Percentiles rank a stretch among this genome's conserved stretches.
phyloP scores from a whole-genome alignment of 208 protist genomes.

The Entamoeba histolytica region DNA sequence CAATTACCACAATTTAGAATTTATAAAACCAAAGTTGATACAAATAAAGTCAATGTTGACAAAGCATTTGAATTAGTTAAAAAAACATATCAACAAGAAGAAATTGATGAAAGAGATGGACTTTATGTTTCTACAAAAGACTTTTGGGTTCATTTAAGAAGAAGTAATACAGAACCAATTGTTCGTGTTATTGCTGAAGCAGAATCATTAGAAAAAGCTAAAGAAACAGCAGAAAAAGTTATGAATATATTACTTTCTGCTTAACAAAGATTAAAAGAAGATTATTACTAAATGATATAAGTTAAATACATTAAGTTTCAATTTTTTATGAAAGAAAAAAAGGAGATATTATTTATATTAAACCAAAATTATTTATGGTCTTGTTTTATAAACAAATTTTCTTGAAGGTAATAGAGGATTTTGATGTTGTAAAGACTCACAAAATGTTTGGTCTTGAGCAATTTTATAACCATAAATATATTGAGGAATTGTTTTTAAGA shows the following conservation, averaged over 20 bases:
- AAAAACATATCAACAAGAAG: neutral
- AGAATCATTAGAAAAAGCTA: neutral
- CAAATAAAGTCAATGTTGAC: conserved; percentile 30
- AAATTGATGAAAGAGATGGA: conserved; percentile 36
- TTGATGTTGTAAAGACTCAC: too few relatives aligned
- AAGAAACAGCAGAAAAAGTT: neutral
- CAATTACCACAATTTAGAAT: conserved; percentile 42
- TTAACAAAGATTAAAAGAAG: neutral
- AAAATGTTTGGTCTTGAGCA: too few relatives aligned
- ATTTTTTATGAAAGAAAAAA: too few relatives aligned
- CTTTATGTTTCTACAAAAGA: conserved; percentile 28
- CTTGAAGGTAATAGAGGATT: too few relatives aligned
- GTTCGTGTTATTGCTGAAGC: conserved; percentile 39
- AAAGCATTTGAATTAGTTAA: neutral
- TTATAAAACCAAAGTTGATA: conserved; percentile 36
- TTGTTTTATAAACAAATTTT: too few relatives aligned
- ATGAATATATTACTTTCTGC: neutral
- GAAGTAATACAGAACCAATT: conserved; percentile 49
- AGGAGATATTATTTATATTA: too few relatives aligned
- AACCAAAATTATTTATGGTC: too few relatives aligned
- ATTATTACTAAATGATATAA: neutral
- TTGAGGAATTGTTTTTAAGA: too few relatives aligned
- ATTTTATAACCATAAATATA: too few relatives aligned
- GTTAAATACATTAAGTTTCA: too few relatives aligned
- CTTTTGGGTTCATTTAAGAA: conserved; percentile 45